Evolutionary conservation across 208 protist species (phyloP).

Genomic region (Blastocrithidia nonstop): DNA sequence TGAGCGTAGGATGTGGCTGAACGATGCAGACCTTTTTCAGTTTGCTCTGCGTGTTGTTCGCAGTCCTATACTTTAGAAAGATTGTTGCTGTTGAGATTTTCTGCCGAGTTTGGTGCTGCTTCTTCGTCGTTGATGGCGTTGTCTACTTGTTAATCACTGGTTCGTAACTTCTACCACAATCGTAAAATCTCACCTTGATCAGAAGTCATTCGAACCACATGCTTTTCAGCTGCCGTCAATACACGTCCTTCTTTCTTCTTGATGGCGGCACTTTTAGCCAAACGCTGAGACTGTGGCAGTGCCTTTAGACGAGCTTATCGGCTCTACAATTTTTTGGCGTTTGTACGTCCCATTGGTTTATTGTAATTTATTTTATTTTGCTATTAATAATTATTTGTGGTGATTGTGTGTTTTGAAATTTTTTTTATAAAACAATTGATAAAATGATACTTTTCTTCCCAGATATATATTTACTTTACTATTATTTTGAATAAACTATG

Average conservation of each 20-base stretch:
- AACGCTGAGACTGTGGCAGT: constrained; percentile 57
- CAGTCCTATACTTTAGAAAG: neutral
- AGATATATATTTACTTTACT: neutral
- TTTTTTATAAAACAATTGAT: no score
- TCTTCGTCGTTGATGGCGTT: neutral
- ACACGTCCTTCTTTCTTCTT: constrained; percentile 82
- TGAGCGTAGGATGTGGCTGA: constrained; percentile 62
- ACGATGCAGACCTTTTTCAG: neutral
- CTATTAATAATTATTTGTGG: no score
- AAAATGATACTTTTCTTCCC: no score
- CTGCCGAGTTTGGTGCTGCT: neutral
- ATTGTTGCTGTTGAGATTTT: neutral
- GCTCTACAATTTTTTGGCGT: constrained; percentile 62
- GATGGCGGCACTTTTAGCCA: constrained; percentile 65
- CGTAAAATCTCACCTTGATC: constrained; percentile 78
- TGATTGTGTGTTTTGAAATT: no score
- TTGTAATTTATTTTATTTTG: no score
- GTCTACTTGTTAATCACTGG: constrained; percentile 5
- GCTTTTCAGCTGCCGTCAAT: constrained; percentile 73
- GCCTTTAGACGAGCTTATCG: constrained; percentile 35
- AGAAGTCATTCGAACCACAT: constrained; percentile 78
- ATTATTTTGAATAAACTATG: neutral
- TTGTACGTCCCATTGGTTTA: constrained; percentile 67
- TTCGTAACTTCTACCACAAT: constrained; percentile 72
- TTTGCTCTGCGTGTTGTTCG: constrained; percentile 2